A percentile compares a stretch with the other conserved stretches of the same genome.
phyloP scores from a whole-genome alignment of 495 filamentous ascomycete species.

The Aspergillus carlsbadensis region DNA sequence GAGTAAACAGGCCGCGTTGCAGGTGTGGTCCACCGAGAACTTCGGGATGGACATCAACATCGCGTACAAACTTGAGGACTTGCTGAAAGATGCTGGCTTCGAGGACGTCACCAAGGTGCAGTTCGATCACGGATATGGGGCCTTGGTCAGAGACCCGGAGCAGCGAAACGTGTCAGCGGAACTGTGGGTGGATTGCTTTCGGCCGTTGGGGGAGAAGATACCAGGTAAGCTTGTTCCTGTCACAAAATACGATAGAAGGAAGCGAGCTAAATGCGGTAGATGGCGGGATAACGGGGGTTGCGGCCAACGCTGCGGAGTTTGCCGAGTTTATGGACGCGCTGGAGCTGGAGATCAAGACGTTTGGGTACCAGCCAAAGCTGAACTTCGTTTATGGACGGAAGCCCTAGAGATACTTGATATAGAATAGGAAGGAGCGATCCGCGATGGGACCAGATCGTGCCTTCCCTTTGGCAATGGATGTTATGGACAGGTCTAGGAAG shows the following conservation, averaged over 20 bases:
- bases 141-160: neutral
- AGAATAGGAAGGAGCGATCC: neutral
- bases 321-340: constrained; percentile 3
- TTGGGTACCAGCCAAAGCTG: constrained; percentile 8
- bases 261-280: constrained; percentile 2
- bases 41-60: constrained; percentile 11
- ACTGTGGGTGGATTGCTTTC: constrained; percentile 7
- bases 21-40: constrained; percentile 7
- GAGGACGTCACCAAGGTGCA: constrained; percentile 2
- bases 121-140: constrained; percentile 8
- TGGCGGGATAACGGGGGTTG: constrained; percentile 8
- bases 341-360: constrained; percentile 3
- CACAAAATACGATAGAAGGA: neutral
- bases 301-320: constrained; percentile 3
- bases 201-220: constrained; percentile 9
- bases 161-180: neutral
- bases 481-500: too few species aligned
- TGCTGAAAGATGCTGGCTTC: neutral
- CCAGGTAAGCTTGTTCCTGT: constrained; percentile 1
- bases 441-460: too few species aligned
- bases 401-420: neutral
- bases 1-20: neutral
- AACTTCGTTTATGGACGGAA: constrained; percentile 5
- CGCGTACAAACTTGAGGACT: constrained; percentile 4
- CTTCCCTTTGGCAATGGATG: too few species aligned